Base-by-base conservation (phyloP, 352 stramenopile genomes). In the Phytophthora litchii region DNA sequence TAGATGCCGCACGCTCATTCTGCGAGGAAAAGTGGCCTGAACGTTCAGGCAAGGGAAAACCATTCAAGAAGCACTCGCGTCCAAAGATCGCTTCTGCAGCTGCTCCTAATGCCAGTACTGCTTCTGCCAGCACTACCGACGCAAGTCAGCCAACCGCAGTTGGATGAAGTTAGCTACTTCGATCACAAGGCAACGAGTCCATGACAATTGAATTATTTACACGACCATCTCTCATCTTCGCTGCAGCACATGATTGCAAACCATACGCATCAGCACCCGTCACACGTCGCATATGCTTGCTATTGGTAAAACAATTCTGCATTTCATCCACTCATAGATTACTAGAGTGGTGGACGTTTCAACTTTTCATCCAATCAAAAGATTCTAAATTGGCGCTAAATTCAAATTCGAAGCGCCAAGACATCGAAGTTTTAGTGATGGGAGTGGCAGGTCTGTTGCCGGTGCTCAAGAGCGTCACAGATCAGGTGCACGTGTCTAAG, bases 401-500 rank as follows among this genome's bases (percentile, higher is more conserved):
- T 59, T 59, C 40, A 57, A 61, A 64, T 43, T 60, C n/a, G 21
- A 59, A 45, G 56, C 38, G 37, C 46, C 32, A 48, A 63, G 34
- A 44, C 38, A n/a, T 11, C 25, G 25, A 48, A 21, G 49, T 19
- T 14, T 69, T 69, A 51, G 55, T 41, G 5, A 94, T 94, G 86
- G 86, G 86, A 36, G 80, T 94, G 16, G 29, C 51, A n/a, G 83
- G 82, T 12, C 61, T 94, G 29, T 63, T 92, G 21, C 70, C 65
- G 27, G 54, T 72, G 52, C 71, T 94, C 27, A 86, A 89, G 72
- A 90, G 83, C 65, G 79, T 91, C 54, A 85, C 74, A 44, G 73
- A 88, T 53, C 64, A 87, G 41, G 76, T 89, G 36, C 80, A 94
- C 70, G 67, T 96, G 16, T 66, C 73, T 46, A 92, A 93, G 70